A percentile compares a stretch with the other conserved stretches of the same genome.
These are phyloP conservation scores for Puccinellia tenuiflora DNA, from an alignment of 176 grass and related monocot species.

Conservation along the genomic window DNA sequence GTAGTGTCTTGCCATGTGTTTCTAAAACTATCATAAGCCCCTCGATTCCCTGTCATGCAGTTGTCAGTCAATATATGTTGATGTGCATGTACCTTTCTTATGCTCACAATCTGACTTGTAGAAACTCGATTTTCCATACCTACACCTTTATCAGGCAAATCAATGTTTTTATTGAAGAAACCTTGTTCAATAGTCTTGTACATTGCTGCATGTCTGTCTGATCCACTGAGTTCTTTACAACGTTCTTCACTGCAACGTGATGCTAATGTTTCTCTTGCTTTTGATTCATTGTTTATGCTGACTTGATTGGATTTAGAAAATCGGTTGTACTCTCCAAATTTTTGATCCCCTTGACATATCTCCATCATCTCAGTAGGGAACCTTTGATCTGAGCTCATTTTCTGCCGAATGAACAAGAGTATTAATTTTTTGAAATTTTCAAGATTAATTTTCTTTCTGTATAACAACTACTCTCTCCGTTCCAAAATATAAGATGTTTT, in stretches of 20 bases:
- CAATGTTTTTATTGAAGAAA: background rate
- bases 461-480: too few relatives aligned
- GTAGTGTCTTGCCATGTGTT: background rate
- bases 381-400: constrained; percentile 23
- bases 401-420: constrained; percentile 45
- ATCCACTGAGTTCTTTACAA: background rate
- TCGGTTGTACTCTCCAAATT: background rate
- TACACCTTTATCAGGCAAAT: constrained; percentile 1
- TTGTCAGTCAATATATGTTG: constrained; percentile 9
- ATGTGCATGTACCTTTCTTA: constrained; percentile 5
- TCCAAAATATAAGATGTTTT: too few relatives aligned
- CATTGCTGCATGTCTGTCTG: background rate
- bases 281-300: constrained; percentile 2
- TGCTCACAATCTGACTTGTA: background rate
- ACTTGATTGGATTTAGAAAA: background rate
- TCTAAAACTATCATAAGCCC: background rate
- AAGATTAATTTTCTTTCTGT: background rate
- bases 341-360: background rate
- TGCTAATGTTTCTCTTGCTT: constrained; percentile 6
- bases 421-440: background rate
- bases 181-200: background rate
- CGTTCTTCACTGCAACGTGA: background rate
- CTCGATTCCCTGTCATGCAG: constrained; percentile 15
- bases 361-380: background rate
- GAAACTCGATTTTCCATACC: background rate